Percentiles rank a stretch among this genome's conserved stretches.
Evolutionary conservation across 2,329 filamentous ascomycete species (phyloP).

Genomic region (Arthrobotrys pseudoclavata): DNA sequence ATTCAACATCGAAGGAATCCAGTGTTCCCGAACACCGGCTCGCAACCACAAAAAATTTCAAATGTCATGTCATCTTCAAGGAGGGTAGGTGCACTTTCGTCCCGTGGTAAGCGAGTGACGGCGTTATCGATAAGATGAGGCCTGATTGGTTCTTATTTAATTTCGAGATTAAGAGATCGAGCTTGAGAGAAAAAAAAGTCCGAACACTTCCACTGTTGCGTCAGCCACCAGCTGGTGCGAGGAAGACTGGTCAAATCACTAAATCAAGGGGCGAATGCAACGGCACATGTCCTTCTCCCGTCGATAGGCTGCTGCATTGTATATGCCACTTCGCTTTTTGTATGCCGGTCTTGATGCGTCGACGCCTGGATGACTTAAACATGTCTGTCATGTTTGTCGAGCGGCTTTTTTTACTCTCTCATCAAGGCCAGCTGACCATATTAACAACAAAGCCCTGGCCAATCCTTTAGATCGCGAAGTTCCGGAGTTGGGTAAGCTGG

Average conservation of each 20-base stretch:
- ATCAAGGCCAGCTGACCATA: conserved; percentile 55
- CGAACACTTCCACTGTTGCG: conserved; percentile 50
- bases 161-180: conserved; percentile 44
- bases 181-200: conserved; percentile 1
- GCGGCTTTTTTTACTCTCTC: conserved; percentile 19
- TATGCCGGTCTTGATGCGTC: conserved; percentile 24
- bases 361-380: conserved; percentile 21
- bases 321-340: conserved; percentile 20
- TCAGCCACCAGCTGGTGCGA: conserved; percentile 32
- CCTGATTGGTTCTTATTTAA: conserved; percentile 33
- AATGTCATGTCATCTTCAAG: conserved; percentile 33
- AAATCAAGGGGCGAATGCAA: conserved; percentile 14
- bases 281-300: conserved; percentile 27
- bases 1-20: conserved; percentile 14
- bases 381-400: conserved; percentile 23
- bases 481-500: conserved; percentile 57
- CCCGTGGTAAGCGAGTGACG: conserved; percentile 55
- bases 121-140: conserved; percentile 24
- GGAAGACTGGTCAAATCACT: conserved; percentile 4
- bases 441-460: conserved; percentile 48
- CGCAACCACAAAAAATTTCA: conserved; percentile 33
- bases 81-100: conserved; percentile 47
- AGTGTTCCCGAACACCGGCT: conserved; percentile 9
- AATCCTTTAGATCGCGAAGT: conserved; percentile 45
- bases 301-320: conserved; percentile 32